Evolutionary conservation across 1,284 basidiomycete species (phyloP).

Genomic region (Ceratobasidium sp.): DNA sequence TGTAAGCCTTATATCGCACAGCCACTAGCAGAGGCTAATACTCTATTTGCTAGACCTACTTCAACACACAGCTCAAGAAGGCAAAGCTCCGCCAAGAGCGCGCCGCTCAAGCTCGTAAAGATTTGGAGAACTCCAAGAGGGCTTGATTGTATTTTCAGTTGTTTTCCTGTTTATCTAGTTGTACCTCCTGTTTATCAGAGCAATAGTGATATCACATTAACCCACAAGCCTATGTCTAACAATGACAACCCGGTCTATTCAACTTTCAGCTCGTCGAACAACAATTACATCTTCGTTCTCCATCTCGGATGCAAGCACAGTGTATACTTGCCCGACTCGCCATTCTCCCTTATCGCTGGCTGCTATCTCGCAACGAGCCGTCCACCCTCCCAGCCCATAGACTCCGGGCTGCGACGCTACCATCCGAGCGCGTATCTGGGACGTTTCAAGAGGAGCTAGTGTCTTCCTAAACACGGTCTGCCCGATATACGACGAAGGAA

Average conservation of each 20-base stretch:
- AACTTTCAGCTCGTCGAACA: not conserved
- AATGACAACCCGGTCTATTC: not conserved
- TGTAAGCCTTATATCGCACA: slow-evolving; percentile 56
- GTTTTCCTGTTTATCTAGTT: not conserved
- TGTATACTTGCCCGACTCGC: slow-evolving; percentile 18
- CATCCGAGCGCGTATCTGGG: slow-evolving; percentile 61
- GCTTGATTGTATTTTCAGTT: not conserved
- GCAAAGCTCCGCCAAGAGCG: slow-evolving; percentile 55
- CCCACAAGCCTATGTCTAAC: slow-evolving; percentile 1
- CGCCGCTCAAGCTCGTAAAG: slow-evolving; percentile 29
- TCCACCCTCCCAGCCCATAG: slow-evolving; percentile 71
- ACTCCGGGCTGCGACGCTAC: slow-evolving; percentile 72
- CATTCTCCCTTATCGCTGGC: slow-evolving; percentile 30
- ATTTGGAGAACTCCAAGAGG: slow-evolving; percentile 35
- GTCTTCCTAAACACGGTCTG: slow-evolving; percentile 67
- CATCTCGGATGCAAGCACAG: not conserved
- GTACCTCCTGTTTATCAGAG: slow-evolving; percentile 12
- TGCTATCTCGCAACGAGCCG: slow-evolving; percentile 31
- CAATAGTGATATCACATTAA: not conserved
- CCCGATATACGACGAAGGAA: slow-evolving; percentile 67
- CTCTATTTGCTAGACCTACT: slow-evolving; percentile 65
- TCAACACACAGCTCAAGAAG: slow-evolving; percentile 75
- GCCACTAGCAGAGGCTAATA: not conserved
- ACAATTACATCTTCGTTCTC: slow-evolving; percentile 13
- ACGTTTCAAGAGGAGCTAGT: slow-evolving; percentile 62